Evolutionary conservation across 495 filamentous ascomycete genomes (phyloP), one percentile per base, ranked within the genome.

Genomic region (Cercophora samala): DNA sequence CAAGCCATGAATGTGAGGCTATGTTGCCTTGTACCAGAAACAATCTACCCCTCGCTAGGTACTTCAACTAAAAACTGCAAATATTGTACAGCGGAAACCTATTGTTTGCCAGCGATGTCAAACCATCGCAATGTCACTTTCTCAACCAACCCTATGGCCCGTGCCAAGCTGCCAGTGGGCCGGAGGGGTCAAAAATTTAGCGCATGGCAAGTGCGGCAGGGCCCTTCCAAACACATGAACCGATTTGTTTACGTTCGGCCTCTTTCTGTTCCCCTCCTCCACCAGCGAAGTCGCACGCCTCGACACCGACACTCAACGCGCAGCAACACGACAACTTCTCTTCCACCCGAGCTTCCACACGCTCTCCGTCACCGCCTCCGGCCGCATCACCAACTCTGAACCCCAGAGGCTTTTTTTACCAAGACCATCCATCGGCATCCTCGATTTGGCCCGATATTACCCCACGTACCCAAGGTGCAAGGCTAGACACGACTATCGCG

Each of bases 221-320:
- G 26, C 52, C 63, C 46, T 59, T 23, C 62, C 22, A 54, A 63
- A 51, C 63, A 58, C 19, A 59, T 53, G 58, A 60, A 62, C 55
- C 60, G 63, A 72, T 72, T 69, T 72, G 70, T 72, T 72, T 72
- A 72, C 58, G 4, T 63, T 64, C 54, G 15, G 23, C 66, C 63
- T 58, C 64, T 62, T 61, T 66, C 42, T 63, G 58, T 64, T 17
- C 60, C 60, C 55, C 67, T 29, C 63, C 67, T 51, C 62, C 60
- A 59, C 63, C 32, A 32, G 9, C 52, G 25, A 63, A 62, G 15
- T 63, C 61, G 52, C 58, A 64, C 64, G 19, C 9, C 11, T 23
- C 46, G 15, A 22, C 37, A 46, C 52, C 66, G 58, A 64, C 62
- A 23, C 53, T 63, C 13, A 56, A 21, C n/a, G 53, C 53, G 53